Base-by-base conservation (phyloP, 352 stramenopile species). In the Saprolegnia diclina region DNA sequence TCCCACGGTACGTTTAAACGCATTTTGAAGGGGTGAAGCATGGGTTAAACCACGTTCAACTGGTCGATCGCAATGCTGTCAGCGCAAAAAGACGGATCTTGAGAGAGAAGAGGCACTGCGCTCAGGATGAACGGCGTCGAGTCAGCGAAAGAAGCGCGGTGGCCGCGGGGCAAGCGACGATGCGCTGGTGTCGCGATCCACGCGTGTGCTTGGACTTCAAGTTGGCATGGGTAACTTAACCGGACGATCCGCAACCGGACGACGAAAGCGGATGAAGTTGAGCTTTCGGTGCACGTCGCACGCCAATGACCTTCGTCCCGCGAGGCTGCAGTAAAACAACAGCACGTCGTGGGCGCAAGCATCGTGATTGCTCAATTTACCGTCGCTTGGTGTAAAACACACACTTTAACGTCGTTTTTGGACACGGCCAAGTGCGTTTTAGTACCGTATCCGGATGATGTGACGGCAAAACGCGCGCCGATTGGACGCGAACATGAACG, bases 1-100 rank as follows among this genome's bases (percentile, higher is more conserved):
- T 59, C 52, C 52, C 35, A 59, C 52, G 4, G 52, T 59, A 11
- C 3, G 52, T 59, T 59, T 59, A 26, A 59, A 35, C 35, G 52
- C 29, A 35, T 35, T 5, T 35, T 35, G 29, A 35, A 35, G 29
- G 2, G 29, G 29, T 35, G 29, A 35, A 35, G 29, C 29, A 35
- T 35, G 29, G 29, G 29, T 35, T 35, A 35, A 35, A 35, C 29
- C 29, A 35, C 29, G 29, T 5, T 35, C 5, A 35, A 35, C 29
- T 5, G 29, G 2, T 2, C 29, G 29, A 35, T 35, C 29, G 29
- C 29, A 2, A 35, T 35, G 29, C 29, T 35, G 29, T 35, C 29
- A 35, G 29, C 29, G 29, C 29, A 5, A 35, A 35, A 35, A 35
- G n/a, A 35, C 29, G 29, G 29, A 6, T 5, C 5, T 35, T 35